phyloP scores from a whole-genome alignment of 371 early-diverging fungal species.

The Catenaria anguillulae region DNA sequence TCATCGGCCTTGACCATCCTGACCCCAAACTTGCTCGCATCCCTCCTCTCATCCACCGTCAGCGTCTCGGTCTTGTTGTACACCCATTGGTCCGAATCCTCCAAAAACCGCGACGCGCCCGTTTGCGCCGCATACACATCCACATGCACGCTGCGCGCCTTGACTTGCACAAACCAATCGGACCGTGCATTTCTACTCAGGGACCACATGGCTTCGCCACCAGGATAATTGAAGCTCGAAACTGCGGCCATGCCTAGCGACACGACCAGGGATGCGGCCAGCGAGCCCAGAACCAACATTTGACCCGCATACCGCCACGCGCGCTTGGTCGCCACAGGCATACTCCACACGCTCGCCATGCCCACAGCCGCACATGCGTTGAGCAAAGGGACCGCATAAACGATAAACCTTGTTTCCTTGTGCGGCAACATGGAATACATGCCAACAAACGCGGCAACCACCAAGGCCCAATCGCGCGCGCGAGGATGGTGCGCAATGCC shows the following conservation, averaged over 20 bases:
- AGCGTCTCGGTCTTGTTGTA: not conserved
- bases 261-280: slow-evolving; percentile 23
- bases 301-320: slow-evolving; percentile 11
- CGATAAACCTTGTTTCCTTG: slow-evolving; percentile 94
- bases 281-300: slow-evolving; percentile 13
- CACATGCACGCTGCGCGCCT: too few species aligned
- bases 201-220: slow-evolving; percentile 45
- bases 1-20: not conserved
- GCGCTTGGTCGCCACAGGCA: slow-evolving; percentile 19
- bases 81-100: not conserved
- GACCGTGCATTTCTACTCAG: not conserved
- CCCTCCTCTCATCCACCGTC: not conserved
- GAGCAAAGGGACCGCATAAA: slow-evolving; percentile 70
- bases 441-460: slow-evolving; percentile 27
- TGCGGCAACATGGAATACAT: slow-evolving; percentile 67
- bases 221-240: slow-evolving; percentile 75
- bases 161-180: not conserved
- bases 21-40: not conserved
- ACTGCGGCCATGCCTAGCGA: slow-evolving; percentile 33
- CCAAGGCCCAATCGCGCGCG: not conserved
- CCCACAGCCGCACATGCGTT: slow-evolving; percentile 57
- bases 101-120: not conserved
- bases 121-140: not conserved
- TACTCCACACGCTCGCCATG: slow-evolving; percentile 15
- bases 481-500: slow-evolving; percentile 10